Evolutionary conservation across 441 rosid species (phyloP).

Genomic region (Rhodomyrtus psidioides): DNA sequence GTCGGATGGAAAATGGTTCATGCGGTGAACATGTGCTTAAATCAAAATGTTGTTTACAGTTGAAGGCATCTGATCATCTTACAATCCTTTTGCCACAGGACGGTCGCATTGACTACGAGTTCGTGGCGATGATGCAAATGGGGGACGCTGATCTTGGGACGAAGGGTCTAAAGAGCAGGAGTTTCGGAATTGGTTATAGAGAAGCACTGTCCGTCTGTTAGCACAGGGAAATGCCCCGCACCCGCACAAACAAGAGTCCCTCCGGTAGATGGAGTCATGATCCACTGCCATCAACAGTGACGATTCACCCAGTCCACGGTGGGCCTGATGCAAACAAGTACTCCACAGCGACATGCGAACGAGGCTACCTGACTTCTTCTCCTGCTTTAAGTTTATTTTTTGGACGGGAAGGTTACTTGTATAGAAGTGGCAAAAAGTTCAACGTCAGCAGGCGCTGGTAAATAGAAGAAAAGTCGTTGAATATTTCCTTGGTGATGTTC

Average conservation of each 20-base stretch:
- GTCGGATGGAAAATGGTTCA: neutral
- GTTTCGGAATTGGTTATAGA: conserved; percentile 24
- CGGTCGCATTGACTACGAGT: conserved; percentile 38
- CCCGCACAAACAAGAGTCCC: neutral
- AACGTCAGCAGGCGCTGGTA: neutral
- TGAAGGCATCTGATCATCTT: neutral
- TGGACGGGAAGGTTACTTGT: neutral
- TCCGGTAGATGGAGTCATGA: neutral
- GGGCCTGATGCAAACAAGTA: neutral
- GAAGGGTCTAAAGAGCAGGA: conserved; percentile 13
- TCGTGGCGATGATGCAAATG: conserved; percentile 42
- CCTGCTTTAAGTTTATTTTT: neutral
- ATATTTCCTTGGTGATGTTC: neutral
- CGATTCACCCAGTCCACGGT: neutral
- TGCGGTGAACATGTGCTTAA: neutral
- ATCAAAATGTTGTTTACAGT: neutral
- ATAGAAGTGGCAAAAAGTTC: neutral
- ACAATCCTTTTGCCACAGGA: conserved; percentile 17
- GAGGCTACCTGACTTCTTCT: neutral
- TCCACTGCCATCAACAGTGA: neutral
- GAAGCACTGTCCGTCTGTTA: conserved; percentile 33
- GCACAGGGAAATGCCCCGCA: neutral
- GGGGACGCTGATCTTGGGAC: conserved; percentile 29
- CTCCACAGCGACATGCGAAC: too few species aligned
- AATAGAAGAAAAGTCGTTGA: neutral